Evolutionary conservation across 2,329 filamentous ascomycete genomes (phyloP).

Genomic region (Paracamarosporium sp.): DNA sequence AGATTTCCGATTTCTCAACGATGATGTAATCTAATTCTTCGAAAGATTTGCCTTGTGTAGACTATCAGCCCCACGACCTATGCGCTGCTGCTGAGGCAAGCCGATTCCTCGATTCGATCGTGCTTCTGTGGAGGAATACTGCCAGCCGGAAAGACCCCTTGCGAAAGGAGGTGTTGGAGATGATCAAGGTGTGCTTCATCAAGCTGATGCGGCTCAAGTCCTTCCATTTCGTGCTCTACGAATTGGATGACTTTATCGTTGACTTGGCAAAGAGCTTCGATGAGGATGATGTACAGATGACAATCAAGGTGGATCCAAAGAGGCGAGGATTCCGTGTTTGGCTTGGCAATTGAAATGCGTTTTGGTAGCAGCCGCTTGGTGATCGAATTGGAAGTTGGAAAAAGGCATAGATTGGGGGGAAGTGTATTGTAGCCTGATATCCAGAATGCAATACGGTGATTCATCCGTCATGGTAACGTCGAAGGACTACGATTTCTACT

Average conservation of each 20-base stretch:
- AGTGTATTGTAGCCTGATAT: background rate
- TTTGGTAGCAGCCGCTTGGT: background rate
- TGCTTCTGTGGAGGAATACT: slow-evolving; percentile 32
- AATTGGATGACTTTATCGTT: background rate
- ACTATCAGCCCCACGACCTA: background rate
- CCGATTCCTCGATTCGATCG: slow-evolving; percentile 27
- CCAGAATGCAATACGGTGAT: too few relatives aligned
- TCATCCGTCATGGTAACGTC: too few relatives aligned
- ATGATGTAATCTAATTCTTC: background rate
- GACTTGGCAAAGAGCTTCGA: background rate
- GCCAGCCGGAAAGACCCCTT: slow-evolving; percentile 16
- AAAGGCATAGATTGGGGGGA: background rate
- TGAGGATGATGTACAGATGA: background rate
- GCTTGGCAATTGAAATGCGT: background rate
- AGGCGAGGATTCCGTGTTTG: background rate
- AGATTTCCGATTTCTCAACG: background rate
- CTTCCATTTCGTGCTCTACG: background rate
- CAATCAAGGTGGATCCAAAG: background rate
- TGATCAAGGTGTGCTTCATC: slow-evolving; percentile 23
- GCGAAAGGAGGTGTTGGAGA: slow-evolving; percentile 20
- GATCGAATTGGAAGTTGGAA: background rate
- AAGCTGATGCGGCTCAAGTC: slow-evolving; percentile 14
- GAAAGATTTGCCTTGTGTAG: background rate
- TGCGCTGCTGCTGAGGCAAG: slow-evolving; percentile 9
- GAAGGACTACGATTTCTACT: too few relatives aligned